phyloP scores from a whole-genome alignment of 805 yeast species.

The Candida michaelii region DNA sequence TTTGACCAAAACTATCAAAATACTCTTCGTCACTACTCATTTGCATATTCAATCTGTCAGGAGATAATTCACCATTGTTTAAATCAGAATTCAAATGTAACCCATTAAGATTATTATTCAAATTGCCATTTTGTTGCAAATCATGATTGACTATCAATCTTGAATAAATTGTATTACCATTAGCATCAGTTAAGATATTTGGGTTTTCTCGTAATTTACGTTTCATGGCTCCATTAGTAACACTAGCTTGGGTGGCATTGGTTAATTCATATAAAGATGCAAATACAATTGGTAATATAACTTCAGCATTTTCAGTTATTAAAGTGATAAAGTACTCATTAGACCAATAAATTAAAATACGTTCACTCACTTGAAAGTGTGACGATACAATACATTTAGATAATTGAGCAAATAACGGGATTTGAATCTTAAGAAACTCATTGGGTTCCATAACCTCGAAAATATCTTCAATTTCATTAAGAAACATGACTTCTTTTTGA shows the following conservation, averaged over 20 bases:
- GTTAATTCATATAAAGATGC: conserved; percentile 87
- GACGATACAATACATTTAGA: conserved; percentile 92
- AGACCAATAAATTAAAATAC: conserved; percentile 90
- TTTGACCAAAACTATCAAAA: conserved; percentile 39
- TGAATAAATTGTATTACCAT: conserved; percentile 41
- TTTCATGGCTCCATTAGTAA: conserved; percentile 40
- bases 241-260: conserved; percentile 45
- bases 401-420: conserved; percentile 90
- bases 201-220: conserved; percentile 40
- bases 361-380: conserved; percentile 96
- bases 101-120: conserved; percentile 14
- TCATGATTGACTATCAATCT: conserved; percentile 29
- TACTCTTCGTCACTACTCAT: conserved; percentile 46
- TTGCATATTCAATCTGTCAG: conserved; percentile 22
- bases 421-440: conserved; percentile 88
- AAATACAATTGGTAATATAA: conserved; percentile 87
- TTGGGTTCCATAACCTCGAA: conserved; percentile 93
- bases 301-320: conserved; percentile 90
- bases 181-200: conserved; percentile 38
- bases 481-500: conserved; percentile 93
- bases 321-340: conserved; percentile 89
- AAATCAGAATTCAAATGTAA: conserved; percentile 12
- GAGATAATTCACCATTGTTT: neutral
- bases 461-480: conserved; percentile 94
- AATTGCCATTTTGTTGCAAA: conserved; percentile 18